phyloP scores from a whole-genome alignment of 768 basidiomycete genomes.

The Tricholoma sp. region DNA sequence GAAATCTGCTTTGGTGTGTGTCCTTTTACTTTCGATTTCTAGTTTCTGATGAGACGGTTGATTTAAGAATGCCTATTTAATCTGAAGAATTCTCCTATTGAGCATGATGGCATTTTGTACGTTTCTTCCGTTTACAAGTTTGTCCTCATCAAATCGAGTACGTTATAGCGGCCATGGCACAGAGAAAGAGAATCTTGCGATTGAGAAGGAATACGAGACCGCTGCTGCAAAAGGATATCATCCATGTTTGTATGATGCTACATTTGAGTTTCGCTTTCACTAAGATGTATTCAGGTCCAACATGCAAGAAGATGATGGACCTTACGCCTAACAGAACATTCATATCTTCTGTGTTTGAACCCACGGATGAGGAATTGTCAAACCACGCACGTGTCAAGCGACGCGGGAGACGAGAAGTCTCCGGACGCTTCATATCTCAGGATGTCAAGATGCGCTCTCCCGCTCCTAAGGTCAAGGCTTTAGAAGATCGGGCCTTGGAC shows the following conservation, averaged over 20 bases:
- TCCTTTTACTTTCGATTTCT: neutral
- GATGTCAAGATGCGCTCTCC: slow-evolving; percentile 21
- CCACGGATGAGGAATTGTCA: slow-evolving; percentile 52
- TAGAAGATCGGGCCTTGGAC: slow-evolving; percentile 25
- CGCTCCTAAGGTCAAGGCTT: slow-evolving; percentile 18
- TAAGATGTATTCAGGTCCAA: slow-evolving; percentile 41
- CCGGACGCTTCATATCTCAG: slow-evolving; percentile 4
- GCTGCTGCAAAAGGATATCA: slow-evolving; percentile 54
- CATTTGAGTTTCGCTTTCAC: neutral
- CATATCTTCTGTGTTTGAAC: slow-evolving; percentile 63
- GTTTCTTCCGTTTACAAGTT: slow-evolving; percentile 13
- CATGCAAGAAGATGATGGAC: slow-evolving; percentile 64
- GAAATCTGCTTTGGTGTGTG: slow-evolving; percentile 55
- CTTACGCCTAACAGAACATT: slow-evolving; percentile 48
- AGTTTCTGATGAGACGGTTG: neutral
- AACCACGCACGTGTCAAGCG: slow-evolving; percentile 32
- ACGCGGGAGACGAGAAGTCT: slow-evolving; percentile 17
- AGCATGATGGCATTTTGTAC: slow-evolving; percentile 58
- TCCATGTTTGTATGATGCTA: slow-evolving; percentile 40
- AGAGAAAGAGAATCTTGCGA: slow-evolving; percentile 49
- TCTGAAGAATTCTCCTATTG: slow-evolving; percentile 44
- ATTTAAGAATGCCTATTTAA: slow-evolving; percentile 51
- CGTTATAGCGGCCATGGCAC: slow-evolving; percentile 43
- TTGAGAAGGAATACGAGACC: slow-evolving; percentile 52
- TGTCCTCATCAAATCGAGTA: neutral